phyloP scores from a whole-genome alignment of 306 rosid species.

The Cucurbita argyrosperma region DNA sequence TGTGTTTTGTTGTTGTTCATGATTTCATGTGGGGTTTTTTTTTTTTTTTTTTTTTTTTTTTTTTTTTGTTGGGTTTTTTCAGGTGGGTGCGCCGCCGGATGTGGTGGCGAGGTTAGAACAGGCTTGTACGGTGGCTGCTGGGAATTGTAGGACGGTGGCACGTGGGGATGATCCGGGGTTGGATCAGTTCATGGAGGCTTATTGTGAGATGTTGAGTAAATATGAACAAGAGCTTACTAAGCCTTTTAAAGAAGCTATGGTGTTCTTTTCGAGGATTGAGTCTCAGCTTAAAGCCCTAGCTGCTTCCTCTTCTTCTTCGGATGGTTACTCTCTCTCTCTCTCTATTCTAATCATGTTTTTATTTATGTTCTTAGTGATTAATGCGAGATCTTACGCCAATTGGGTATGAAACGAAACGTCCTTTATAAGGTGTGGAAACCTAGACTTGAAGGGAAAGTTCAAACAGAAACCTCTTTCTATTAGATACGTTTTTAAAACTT shows the following conservation, averaged over 20 bases:
- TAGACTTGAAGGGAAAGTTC: no score
- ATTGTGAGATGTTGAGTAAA: slow-evolving; percentile 38
- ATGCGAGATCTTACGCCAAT: no score
- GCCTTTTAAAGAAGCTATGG: slow-evolving; percentile 38
- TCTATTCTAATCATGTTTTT: not conserved
- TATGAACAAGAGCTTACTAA: slow-evolving; percentile 35
- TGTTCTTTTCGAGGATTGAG: slow-evolving; percentile 25
- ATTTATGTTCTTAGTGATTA: not conserved
- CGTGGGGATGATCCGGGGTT: slow-evolving; percentile 22
- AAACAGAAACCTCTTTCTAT: no score
- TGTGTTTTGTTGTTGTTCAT: not conserved
- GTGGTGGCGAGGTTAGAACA: slow-evolving; percentile 26
- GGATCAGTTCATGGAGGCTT: slow-evolving; percentile 50
- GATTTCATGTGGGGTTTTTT: not conserved
- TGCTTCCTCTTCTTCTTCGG: slow-evolving; percentile 18
- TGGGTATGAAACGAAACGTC: no score
- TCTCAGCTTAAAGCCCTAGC: slow-evolving; percentile 22
- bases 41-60: no score
- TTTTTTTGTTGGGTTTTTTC: not conserved
- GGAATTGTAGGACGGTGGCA: slow-evolving; percentile 4
- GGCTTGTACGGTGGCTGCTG: slow-evolving; percentile 3
- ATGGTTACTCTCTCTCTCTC: not conserved
- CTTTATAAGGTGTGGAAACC: no score
- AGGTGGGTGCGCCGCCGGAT: slow-evolving; percentile 38
- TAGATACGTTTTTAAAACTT: no score